Base-by-base conservation (phyloP, 2,329 filamentous ascomycete species). In the Purpureocillium lavendulum region DNA sequence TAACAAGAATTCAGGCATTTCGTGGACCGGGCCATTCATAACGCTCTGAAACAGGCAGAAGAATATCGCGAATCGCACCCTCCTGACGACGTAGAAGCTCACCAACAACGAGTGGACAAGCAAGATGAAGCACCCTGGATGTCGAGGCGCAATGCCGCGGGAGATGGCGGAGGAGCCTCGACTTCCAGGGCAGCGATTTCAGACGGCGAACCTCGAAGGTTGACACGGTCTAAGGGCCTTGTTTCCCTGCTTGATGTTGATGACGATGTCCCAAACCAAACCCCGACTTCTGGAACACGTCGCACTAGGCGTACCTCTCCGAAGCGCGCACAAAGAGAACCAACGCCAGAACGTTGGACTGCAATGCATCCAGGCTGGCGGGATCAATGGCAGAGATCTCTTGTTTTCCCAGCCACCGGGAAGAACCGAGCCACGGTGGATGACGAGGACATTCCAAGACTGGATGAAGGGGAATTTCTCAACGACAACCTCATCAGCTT, bases 401-500 rank as follows among this genome's bases (percentile, higher is more conserved):
- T 89, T 2, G 65, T 78, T 2, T 87, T 77, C 54, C 80, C 79
- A 4, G 50, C 62, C 5, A 65, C 61, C 18, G 77, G 77, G 3
- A 75, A 71, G 39, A 74, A 76, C 36, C 72, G 79, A 44, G 77
- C 81, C 1, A 77, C 73, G 1, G 77, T 92, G 2, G 76, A 85
- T 41, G 78, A 73, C 44, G 67, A 73, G n/a, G 87, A 92, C 53
- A 79, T 97, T 28, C 64, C 71, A 15, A 74, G 87, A 32, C 72
- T 98, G 3, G 82, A 94, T 44, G 85, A 94, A 46, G 85, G 81
- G 11, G 77, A 95, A 49, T 94, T 84, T 43, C 64, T 98, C 33
- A 98, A 98, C 55, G 92, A 98, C 64, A 95, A 87, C 53, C 66
- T 98, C 21, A 84, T 98, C 49, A 80, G 77, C 37, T 96, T 96